These are phyloP conservation scores for Rhizopogon vesiculosus DNA, from an alignment of 768 basidiomycete genomes.

Conservation along the genomic window DNA sequence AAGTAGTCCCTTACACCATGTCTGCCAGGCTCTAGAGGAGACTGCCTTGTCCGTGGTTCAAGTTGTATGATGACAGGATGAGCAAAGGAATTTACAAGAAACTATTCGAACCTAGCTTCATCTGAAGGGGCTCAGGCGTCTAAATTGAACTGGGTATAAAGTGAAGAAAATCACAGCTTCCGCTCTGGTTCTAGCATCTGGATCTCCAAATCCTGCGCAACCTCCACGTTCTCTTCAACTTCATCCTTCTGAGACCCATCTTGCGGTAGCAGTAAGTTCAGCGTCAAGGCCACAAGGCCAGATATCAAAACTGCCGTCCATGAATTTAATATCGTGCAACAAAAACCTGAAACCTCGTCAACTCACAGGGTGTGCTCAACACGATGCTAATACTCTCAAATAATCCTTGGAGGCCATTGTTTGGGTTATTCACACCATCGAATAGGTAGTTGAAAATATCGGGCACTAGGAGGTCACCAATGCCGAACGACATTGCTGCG, in stretches of 20 bases:
- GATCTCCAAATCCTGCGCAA: conserved; percentile 20
- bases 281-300: conserved; percentile 52
- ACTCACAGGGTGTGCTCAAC: conserved; percentile 76
- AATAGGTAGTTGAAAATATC: conserved; percentile 67
- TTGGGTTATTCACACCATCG: conserved; percentile 50
- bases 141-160: too few species aligned
- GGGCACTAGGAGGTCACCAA: conserved; percentile 67
- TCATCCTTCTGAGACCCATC: conserved; percentile 19
- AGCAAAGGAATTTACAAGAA: too few species aligned
- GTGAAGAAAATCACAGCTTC: neutral
- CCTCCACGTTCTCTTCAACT: conserved; percentile 19
- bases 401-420: conserved; percentile 56
- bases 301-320: conserved; percentile 43
- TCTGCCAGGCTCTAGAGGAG: too few species aligned
- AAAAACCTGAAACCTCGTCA: neutral
- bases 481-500: conserved; percentile 62
- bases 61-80: too few species aligned
- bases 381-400: conserved; percentile 78
- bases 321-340: neutral
- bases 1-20: neutral
- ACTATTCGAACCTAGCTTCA: too few species aligned
- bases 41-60: too few species aligned
- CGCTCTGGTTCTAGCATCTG: neutral
- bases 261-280: conserved; percentile 54
- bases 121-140: too few species aligned